A percentile compares a stretch with the other conserved stretches of the same genome.
Evolutionary conservation across 2,329 filamentous ascomycete species (phyloP).

Genomic region (Pestalotiopsis sp.): DNA sequence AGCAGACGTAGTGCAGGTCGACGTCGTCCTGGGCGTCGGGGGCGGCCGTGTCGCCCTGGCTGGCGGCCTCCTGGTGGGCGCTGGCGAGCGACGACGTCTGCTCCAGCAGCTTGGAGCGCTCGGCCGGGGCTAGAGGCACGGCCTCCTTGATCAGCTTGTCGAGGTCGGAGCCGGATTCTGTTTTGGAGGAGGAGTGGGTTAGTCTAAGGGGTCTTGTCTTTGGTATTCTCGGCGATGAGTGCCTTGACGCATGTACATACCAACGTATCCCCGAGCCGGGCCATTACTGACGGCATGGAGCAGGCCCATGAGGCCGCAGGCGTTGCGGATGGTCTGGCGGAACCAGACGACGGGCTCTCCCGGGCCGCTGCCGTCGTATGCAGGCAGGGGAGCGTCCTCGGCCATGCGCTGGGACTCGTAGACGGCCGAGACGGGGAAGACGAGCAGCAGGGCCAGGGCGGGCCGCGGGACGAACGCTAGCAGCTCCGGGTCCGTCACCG

Average conservation of each 20-base stretch:
- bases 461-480: constrained; percentile 88
- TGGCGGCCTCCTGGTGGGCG: constrained; percentile 79
- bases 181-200: neutral
- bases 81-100: constrained; percentile 73
- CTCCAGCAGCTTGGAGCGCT: constrained; percentile 77
- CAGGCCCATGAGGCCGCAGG: constrained; percentile 88
- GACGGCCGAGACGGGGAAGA: constrained; percentile 80
- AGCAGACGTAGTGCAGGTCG: constrained; percentile 96
- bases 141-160: constrained; percentile 69
- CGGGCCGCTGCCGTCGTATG: constrained; percentile 70
- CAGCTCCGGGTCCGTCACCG: constrained; percentile 81
- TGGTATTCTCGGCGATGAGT: neutral
- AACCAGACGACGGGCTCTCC: constrained; percentile 87
- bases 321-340: constrained; percentile 91
- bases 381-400: constrained; percentile 67
- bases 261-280: constrained; percentile 63
- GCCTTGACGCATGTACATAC: constrained; percentile 32
- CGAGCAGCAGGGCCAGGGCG: constrained; percentile 83
- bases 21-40: constrained; percentile 78
- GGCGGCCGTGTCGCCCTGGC: constrained; percentile 75
- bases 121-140: constrained; percentile 66
- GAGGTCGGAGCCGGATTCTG: constrained; percentile 58
- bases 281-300: constrained; percentile 85
- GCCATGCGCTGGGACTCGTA: constrained; percentile 77
- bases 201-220: too few species aligned